Base-by-base conservation (phyloP, 345 rosid genomes). In the Camelina neglecta region DNA sequence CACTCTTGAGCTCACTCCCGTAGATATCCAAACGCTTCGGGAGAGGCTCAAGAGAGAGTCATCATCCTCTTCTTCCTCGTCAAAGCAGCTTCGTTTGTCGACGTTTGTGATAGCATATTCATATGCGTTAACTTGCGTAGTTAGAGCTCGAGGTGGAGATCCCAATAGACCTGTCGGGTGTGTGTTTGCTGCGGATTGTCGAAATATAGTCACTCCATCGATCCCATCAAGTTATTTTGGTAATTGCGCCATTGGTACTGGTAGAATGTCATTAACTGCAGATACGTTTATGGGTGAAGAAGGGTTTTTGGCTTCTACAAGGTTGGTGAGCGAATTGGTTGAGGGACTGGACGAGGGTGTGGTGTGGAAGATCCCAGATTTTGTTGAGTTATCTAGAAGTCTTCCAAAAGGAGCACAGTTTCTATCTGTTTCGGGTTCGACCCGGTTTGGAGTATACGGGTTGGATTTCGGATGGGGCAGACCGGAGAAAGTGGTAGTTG, bases 391-490 rank as follows among this genome's bases (percentile, higher is more conserved):
- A 6, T 0, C 2, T 5, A 53, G 26, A 24, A 24, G 11, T 20
- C 8, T 61, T 31, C 31, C 29, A n/a, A 26, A 7, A 4, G 72
- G 31, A 2, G 0, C 68, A 15, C 81, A 79, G n/a, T 0, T 48
- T 49, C 1, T 75, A 6, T 36, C 67, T 7, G 73, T 70, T 33
- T 58, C 77, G 8, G 80, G 83, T 38, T 75, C 83, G 47, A 64
- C 49, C 68, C 83, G 65, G 11, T 70, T 80, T 11, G 80, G 79
- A 26, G 68, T 75, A 2, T 75, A 80, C 48, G 76, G 58, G 58
- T 49, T 67, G 23, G 69, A 73, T 73, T 72, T 72, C 44, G 81
- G 78, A 44, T 73, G 78, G 83, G 79, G 80, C 0, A 75, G 3
- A 69, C 83, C 76, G 8, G 73, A 33, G 18, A 69, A 13, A 29